Percentiles rank a stretch among this genome's conserved stretches.
Evolutionary conservation across 257 asterid species (phyloP).

Genomic region (Penstemon barbatus): DNA sequence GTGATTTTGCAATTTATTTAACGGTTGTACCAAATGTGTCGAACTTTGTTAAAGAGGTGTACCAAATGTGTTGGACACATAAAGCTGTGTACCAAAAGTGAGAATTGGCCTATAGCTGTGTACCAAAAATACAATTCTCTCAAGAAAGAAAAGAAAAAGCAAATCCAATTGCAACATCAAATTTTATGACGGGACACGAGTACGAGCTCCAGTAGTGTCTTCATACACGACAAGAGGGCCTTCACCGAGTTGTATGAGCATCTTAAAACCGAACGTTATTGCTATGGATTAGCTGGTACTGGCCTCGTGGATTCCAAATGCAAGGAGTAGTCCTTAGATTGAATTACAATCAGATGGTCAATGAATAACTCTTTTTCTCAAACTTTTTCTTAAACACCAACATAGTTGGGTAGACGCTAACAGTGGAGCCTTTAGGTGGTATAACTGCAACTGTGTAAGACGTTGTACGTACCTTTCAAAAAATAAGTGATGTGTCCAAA

Average conservation of each 20-base stretch:
- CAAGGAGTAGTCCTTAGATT: no score
- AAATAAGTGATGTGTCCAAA: no score
- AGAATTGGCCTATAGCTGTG: no score
- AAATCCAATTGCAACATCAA: constrained; percentile 30
- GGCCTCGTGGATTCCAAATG: constrained; percentile 34
- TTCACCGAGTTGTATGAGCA: constrained; percentile 25
- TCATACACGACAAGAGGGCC: constrained; percentile 40
- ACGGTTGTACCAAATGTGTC: no score
- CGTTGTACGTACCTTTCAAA: no score
- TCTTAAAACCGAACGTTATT: constrained; percentile 42
- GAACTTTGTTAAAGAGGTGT: no score
- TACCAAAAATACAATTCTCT: no score
- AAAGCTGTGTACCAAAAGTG: no score
- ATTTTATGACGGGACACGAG: constrained; percentile 34
- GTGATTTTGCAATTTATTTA: no score
- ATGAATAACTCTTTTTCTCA: constrained; percentile 33
- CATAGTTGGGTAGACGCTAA: constrained; percentile 9
- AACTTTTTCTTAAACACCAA: constrained; percentile 14
- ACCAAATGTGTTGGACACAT: no score
- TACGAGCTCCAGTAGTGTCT: constrained; percentile 39
- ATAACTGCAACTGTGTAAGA: no score
- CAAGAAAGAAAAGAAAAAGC: background rate
- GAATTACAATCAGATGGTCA: constrained; percentile 17
- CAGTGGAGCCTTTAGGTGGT: background rate
- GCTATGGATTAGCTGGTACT: constrained; percentile 40